Conservation (phyloP, 2,329 filamentous ascomycete species). For the Monilinia aucupariae region DNA sequence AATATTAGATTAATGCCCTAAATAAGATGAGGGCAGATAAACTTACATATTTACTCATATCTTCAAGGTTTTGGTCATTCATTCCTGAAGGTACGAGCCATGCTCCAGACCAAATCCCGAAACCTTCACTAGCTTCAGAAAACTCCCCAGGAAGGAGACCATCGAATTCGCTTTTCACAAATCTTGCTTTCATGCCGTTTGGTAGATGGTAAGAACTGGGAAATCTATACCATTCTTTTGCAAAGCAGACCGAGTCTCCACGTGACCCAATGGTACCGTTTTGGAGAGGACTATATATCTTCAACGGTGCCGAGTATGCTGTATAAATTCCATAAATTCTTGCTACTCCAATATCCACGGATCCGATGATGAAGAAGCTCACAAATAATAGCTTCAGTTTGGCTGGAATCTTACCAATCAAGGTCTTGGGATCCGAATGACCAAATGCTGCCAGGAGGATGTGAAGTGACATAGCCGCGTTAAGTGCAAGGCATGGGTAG, state of each 20-base stretch:
- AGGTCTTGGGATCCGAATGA: slow-evolving; percentile 57
- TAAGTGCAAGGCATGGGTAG: slow-evolving; percentile 85
- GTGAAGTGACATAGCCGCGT: slow-evolving; percentile 79
- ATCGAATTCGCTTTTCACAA: slow-evolving; percentile 82
- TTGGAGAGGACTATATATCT: slow-evolving; percentile 62
- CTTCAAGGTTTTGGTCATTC: slow-evolving; percentile 88
- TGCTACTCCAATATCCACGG: slow-evolving; percentile 60
- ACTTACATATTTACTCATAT: slow-evolving; percentile 75
- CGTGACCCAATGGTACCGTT: slow-evolving; percentile 46
- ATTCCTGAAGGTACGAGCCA: slow-evolving; percentile 77
- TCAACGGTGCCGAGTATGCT: slow-evolving; percentile 76
- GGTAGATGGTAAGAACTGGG: slow-evolving; percentile 90
- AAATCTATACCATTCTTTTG: slow-evolving; percentile 98
- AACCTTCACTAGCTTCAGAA: slow-evolving; percentile 62
- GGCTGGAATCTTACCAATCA: slow-evolving; percentile 67
- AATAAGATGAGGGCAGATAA: background rate
- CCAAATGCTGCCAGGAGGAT: slow-evolving; percentile 72
- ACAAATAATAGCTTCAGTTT: slow-evolving; percentile 66
- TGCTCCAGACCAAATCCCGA: slow-evolving; percentile 72
- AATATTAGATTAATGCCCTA: background rate
- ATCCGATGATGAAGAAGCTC: slow-evolving; percentile 54
- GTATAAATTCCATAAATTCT: slow-evolving; percentile 72
- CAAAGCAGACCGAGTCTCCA: slow-evolving; percentile 75
- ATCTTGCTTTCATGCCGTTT: slow-evolving; percentile 76
- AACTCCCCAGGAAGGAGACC: slow-evolving; percentile 91